Percentiles rank a stretch among this genome's conserved stretches.
These are phyloP conservation scores for Acer yangbiense DNA, from an alignment of 345 rosid genomes.

Conservation along the genomic window DNA sequence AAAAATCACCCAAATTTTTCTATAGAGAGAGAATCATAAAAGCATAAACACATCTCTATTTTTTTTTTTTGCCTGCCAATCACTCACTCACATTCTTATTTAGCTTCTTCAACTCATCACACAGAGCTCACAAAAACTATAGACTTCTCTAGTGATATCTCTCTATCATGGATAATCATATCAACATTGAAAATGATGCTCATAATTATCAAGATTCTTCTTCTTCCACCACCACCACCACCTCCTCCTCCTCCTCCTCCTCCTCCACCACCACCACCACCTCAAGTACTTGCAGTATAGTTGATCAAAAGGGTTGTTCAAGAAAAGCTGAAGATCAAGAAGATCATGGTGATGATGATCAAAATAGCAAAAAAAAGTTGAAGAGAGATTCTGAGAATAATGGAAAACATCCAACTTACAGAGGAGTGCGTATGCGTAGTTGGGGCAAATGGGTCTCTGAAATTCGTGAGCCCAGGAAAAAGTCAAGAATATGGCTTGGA, in stretches of 20 bases:
- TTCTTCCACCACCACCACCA: slow-evolving; percentile 27
- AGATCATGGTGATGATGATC: slow-evolving; percentile 11
- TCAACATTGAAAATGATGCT: slow-evolving; percentile 51
- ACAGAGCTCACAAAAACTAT: background rate
- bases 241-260: slow-evolving; percentile 28
- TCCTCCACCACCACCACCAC: slow-evolving; percentile 22
- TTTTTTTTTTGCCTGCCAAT: slow-evolving; percentile 34
- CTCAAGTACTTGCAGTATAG: slow-evolving; percentile 1
- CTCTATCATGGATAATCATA: slow-evolving; percentile 39
- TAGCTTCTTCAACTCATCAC: background rate
- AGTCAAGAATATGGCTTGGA: slow-evolving; percentile 87
- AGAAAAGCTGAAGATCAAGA: slow-evolving; percentile 34
- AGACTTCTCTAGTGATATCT: slow-evolving; percentile 8
- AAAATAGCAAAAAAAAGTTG: slow-evolving; percentile 26
- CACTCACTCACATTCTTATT: slow-evolving; percentile 35
- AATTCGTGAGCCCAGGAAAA: slow-evolving; percentile 74
- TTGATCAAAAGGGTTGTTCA: slow-evolving; percentile 26
- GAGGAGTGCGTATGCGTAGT: slow-evolving; percentile 76
- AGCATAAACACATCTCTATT: slow-evolving; percentile 15
- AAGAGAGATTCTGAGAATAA: slow-evolving; percentile 26
- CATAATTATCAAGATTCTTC: background rate
- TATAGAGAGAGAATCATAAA: slow-evolving; percentile 28
- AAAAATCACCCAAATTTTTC: background rate
- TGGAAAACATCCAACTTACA: slow-evolving; percentile 50
- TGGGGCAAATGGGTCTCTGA: slow-evolving; percentile 97